Conservation (phyloP, 2,329 filamentous ascomycete species). For the Aspergillus sp. region DNA sequence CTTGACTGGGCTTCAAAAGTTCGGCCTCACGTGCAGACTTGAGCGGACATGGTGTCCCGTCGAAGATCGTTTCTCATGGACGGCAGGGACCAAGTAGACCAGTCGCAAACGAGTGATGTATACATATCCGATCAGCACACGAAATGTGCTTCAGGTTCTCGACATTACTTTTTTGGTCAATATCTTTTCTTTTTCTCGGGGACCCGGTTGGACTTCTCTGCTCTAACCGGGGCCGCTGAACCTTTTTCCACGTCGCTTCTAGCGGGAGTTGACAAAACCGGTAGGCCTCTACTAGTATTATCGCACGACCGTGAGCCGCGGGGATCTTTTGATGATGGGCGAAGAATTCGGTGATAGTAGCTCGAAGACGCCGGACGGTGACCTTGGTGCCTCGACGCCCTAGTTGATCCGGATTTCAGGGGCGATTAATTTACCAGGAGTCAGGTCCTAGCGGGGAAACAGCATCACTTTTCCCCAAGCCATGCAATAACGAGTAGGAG, state of each 20-base stretch:
- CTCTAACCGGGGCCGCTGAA: neutral
- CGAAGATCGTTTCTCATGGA: neutral
- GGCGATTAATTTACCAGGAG: conserved; percentile 2
- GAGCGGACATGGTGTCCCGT: neutral
- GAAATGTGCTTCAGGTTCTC: neutral
- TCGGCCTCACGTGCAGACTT: conserved; percentile 14
- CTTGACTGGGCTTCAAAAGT: conserved; percentile 5
- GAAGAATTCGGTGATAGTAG: neutral
- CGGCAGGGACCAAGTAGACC: neutral
- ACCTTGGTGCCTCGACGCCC: conserved; percentile 1
- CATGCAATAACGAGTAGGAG: neutral
- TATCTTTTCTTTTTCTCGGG: conserved; percentile 7
- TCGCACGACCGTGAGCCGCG: neutral
- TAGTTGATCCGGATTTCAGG: neutral
- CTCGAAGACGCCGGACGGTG: neutral
- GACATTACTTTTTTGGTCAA: neutral
- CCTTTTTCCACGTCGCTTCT: conserved; percentile 9
- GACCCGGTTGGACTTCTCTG: neutral
- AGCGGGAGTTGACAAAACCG: conserved; percentile 3
- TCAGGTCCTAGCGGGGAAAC: neutral
- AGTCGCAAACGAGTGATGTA: neutral
- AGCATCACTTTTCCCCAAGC: neutral
- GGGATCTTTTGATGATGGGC: neutral
- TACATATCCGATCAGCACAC: neutral
- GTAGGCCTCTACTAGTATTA: neutral